Base-by-base conservation (phyloP, 768 basidiomycete species). In the Macrolepiota dolichaula region DNA sequence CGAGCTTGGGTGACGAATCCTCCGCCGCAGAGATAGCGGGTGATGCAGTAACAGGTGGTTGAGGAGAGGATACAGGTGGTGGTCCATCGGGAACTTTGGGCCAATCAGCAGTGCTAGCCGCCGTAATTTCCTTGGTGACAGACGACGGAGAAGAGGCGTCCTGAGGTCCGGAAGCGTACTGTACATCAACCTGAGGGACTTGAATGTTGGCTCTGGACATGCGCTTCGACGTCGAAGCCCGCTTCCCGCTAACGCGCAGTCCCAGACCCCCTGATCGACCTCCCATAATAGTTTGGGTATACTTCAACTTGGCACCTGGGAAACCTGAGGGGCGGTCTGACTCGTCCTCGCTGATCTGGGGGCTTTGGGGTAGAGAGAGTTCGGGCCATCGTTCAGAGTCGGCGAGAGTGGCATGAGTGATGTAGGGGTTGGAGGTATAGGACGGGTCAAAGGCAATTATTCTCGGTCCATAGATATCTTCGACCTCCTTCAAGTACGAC, bases 281-380 rank as follows among this genome's bases (percentile, higher is more conserved):
- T 3, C 87, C 92, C 81, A 95, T 87, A 68, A 97, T 96, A 2
- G 96, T 97, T 67, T 89, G 86, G 5, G 92, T 91, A 72, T 96
- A 89, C 69, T 89, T 91, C 64, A 97, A 79, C 13, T 82, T 71
- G 68, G 65, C 84, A 69, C 67, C 87, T 72, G 72, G 84, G 72
- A 75, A 80, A 65, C 73, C 81, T 65, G 70, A 76, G 51, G 78
- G 78, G 11, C 73, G 76, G 55, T 83, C 82, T 9, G 73, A 74
- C 60, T 92, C 91, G 62, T 89, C 86, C 57, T 91, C 88, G 58
- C 87, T 86, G 42, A 89, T 78, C 40, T 87, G 83, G 0, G 91
- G 93, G 64, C 87, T 89, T 13, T 83, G 71, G 0, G 93, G 88
- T 62, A 82, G 75, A 2, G 79, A 79, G 55, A 98, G 84, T 71